Conservation (phyloP, 1,284 basidiomycete genomes). For the Peniophora sp. region DNA sequence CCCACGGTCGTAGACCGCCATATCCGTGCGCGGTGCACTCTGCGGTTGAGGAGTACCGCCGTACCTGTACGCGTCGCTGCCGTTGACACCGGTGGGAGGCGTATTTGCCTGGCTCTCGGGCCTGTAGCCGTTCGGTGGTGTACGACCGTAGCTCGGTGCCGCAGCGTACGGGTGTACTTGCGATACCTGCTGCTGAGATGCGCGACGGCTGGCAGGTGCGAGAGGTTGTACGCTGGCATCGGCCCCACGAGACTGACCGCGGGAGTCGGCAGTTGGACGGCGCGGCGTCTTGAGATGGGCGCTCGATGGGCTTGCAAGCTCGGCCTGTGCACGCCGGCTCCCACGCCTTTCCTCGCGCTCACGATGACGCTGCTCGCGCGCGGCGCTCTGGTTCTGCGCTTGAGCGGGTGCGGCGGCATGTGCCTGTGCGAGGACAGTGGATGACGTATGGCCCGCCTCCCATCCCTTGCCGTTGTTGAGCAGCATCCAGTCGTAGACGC, state of each 20-base stretch:
- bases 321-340: constrained; percentile 31
- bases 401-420: constrained; percentile 43
- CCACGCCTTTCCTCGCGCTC: constrained; percentile 52
- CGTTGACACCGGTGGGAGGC: constrained; percentile 27
- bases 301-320: constrained; percentile 54
- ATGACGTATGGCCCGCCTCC: constrained; percentile 67
- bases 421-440: constrained; percentile 39
- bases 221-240: constrained; percentile 48
- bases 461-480: constrained; percentile 85
- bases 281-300: constrained; percentile 50
- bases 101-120: constrained; percentile 45
- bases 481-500: constrained; percentile 95
- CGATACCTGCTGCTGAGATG: constrained; percentile 50
- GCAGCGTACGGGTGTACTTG: constrained; percentile 63
- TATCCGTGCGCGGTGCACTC: constrained; percentile 34
- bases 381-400: constrained; percentile 49
- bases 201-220: constrained; percentile 51
- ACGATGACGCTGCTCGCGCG: constrained; percentile 45
- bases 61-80: constrained; percentile 11
- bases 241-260: constrained; percentile 35
- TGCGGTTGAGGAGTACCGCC: constrained; percentile 8
- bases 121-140: constrained; percentile 37
- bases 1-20: constrained; percentile 51
- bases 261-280: constrained; percentile 36
- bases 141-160: constrained; percentile 34